Percentiles rank a stretch among this genome's conserved stretches.
These are phyloP conservation scores for Ramularia endophylla DNA, from an alignment of 2,329 filamentous ascomycete species.

Conservation along the genomic window DNA sequence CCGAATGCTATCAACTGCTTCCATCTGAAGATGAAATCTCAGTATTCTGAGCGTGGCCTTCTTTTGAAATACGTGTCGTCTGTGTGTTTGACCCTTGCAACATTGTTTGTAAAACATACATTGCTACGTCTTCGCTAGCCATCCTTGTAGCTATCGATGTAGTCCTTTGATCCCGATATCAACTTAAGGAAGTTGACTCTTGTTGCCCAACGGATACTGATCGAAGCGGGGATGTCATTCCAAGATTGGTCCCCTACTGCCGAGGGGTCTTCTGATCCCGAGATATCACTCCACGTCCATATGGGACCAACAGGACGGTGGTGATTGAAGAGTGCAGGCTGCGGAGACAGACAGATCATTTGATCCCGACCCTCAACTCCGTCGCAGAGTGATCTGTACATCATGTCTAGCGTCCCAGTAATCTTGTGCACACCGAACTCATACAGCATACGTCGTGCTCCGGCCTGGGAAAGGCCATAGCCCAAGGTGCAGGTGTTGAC, in stretches of 20 bases:
- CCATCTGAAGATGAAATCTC: too few relatives aligned
- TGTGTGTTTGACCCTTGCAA: too few relatives aligned
- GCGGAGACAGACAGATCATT: conserved; percentile 36
- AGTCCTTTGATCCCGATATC: conserved; percentile 32
- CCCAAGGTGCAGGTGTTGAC: conserved; percentile 37
- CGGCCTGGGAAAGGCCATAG: conserved; percentile 41
- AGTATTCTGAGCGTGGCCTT: too few relatives aligned
- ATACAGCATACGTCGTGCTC: conserved; percentile 38
- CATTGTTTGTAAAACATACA: too few relatives aligned
- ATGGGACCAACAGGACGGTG: conserved; percentile 36
- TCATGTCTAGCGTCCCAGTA: conserved; percentile 31
- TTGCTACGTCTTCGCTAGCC: conserved; percentile 1
- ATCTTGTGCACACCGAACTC: conserved; percentile 39
- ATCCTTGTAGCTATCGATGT: conserved; percentile 18
- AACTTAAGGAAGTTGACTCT: conserved; percentile 38
- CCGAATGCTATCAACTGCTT: too few relatives aligned
- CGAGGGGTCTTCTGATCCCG: too few relatives aligned
- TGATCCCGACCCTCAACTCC: conserved; percentile 20
- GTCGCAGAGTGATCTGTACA: conserved; percentile 24
- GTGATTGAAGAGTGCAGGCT: conserved; percentile 42
- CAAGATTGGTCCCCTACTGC: too few relatives aligned
- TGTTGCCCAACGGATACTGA: conserved; percentile 38
- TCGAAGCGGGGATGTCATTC: too few relatives aligned
- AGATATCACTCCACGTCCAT: conserved; percentile 34
- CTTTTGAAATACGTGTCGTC: too few relatives aligned